Evolutionary conservation across 139 green algal genomes (phyloP).

Genomic region (Chlamydomonas incerta): DNA sequence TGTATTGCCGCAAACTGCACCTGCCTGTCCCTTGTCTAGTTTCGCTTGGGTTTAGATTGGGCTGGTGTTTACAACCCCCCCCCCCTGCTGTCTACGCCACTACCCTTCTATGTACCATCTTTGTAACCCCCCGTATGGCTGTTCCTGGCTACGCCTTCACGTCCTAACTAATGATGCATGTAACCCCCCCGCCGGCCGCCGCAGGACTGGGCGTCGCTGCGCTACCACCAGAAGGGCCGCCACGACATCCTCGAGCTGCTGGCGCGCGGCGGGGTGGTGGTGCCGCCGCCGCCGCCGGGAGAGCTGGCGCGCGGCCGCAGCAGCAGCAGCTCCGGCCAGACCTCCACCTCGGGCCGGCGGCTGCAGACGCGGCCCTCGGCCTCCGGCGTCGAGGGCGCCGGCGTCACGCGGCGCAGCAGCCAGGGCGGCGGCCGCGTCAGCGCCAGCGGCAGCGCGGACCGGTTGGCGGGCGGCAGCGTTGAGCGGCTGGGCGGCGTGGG

Average conservation of each 20-base stretch:
- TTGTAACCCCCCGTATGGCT: too few species aligned
- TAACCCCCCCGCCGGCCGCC: too few species aligned
- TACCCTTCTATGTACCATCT: too few species aligned
- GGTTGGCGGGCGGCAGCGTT: background rate
- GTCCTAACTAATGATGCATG: too few species aligned
- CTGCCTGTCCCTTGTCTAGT: too few species aligned
- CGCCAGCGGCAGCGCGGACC: slow-evolving; percentile 4
- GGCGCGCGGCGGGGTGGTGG: background rate
- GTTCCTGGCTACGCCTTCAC: too few species aligned
- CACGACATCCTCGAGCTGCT: slow-evolving; percentile 40
- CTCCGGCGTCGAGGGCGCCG: background rate
- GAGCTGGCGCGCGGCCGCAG: background rate
- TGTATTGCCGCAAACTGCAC: too few species aligned
- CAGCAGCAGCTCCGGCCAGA: background rate
- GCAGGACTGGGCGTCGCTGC: slow-evolving; percentile 20
- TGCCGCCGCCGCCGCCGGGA: slow-evolving; percentile 2
- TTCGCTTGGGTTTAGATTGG: too few species aligned
- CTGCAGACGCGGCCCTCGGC: background rate
- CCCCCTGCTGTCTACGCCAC: too few species aligned
- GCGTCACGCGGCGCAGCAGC: background rate
- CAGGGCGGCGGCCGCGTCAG: background rate
- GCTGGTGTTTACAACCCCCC: too few species aligned
- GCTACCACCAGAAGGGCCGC: slow-evolving; percentile 39
- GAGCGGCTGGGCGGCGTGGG: background rate
- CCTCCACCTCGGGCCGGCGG: background rate